Base-by-base conservation (phyloP, 164 flowering plant genomes). In the Buxus sempervirens region DNA sequence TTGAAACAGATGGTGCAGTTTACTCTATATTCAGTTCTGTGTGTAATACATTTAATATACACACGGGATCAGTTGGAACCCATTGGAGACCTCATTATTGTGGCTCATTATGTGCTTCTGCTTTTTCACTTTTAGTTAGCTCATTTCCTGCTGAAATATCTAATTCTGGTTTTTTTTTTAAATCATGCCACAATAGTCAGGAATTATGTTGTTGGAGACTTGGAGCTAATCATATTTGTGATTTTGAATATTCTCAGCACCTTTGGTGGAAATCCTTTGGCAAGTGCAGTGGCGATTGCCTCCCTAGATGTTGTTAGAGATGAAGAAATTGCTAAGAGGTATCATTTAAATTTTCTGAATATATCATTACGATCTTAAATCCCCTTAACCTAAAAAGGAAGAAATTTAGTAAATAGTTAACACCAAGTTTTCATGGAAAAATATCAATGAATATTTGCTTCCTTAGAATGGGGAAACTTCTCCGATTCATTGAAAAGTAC, bases 191-290 rank as follows among this genome's bases (percentile, higher is more conserved):
- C 56, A 23, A 8, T 64, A 20, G 22, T 49, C 12, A 23, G n/a
- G n/a, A n/a, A n/a, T n/a, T n/a, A n/a, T n/a, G n/a, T n/a, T n/a
- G n/a, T n/a, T n/a, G n/a, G n/a, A n/a, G n/a, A n/a, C n/a, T n/a
- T n/a, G n/a, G n/a, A n/a, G n/a, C n/a, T n/a, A n/a, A n/a, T n/a
- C n/a, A n/a, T n/a, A n/a, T n/a, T n/a, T n/a, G n/a, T n/a, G n/a
- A n/a, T n/a, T n/a, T n/a, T n/a, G n/a, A n/a, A n/a, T n/a, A n/a
- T n/a, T n/a, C n/a, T n/a, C n/a, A n/a, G n/a, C n/a, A n/a, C n/a
- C n/a, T n/a, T n/a, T n/a, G n/a, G n/a, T n/a, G n/a, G n/a, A n/a
- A 96, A 96, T 75, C 98, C 99, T 64, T 80, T 96, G 81, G 97
- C 97, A 16, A 88, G 98, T 75, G 86, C 93, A 63, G 97, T 95